Conservation (phyloP, 1,284 basidiomycete species). For the Ganoderma lucidum region DNA sequence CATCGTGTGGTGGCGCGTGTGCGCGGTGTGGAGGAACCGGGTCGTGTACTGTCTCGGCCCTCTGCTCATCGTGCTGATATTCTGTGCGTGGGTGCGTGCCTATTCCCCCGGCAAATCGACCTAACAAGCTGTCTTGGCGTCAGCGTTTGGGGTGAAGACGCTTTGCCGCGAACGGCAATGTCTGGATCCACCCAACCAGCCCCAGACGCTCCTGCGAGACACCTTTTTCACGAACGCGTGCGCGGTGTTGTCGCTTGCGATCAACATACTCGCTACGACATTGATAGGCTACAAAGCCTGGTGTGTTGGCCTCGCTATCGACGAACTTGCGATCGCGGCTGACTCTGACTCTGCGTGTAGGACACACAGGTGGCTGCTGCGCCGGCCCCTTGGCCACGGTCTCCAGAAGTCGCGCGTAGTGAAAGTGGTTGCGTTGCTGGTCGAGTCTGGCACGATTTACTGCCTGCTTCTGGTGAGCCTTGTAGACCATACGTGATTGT, state of each 20-base stretch:
- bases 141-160: background rate
- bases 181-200: background rate
- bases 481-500: no score
- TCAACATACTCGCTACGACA: background rate
- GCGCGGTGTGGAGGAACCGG: background rate
- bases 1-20: slow-evolving; percentile 4
- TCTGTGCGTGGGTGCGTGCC: no score
- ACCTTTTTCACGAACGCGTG: background rate
- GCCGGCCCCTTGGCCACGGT: background rate
- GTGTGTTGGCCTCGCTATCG: background rate
- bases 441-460: slow-evolving; percentile 7
- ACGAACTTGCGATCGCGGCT: background rate
- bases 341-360: background rate
- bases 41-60: background rate
- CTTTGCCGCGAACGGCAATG: background rate
- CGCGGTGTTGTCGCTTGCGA: background rate
- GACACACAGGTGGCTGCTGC: background rate
- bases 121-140: background rate
- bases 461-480: slow-evolving; percentile 1
- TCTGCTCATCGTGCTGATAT: background rate
- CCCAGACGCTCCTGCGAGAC: background rate
- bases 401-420: background rate
- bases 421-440: background rate
- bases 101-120: background rate
- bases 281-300: slow-evolving; percentile 2